These are phyloP conservation scores for Nitzschia sp. DNA, from an alignment of 108 stramenopile species.

Conservation along the genomic window DNA sequence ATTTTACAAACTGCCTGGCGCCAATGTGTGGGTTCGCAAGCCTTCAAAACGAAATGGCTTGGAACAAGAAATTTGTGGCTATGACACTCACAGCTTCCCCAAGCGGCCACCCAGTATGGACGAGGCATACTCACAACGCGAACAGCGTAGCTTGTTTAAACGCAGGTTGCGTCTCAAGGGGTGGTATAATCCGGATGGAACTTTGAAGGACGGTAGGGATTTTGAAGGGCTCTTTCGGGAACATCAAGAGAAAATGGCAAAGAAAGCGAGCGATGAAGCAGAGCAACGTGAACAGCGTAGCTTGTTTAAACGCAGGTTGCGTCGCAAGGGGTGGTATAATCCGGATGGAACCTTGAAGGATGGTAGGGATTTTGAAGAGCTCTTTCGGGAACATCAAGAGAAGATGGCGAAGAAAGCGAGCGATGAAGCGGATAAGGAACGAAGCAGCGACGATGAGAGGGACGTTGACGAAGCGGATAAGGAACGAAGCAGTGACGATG, in stretches of 20 bases:
- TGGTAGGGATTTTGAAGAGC: slow-evolving; percentile 33
- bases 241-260: slow-evolving; percentile 18
- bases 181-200: slow-evolving; percentile 36
- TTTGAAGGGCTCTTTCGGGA: slow-evolving; percentile 31
- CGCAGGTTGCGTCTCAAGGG: slow-evolving; percentile 36
- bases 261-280: background rate
- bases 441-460: no score
- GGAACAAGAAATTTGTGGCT: slow-evolving; percentile 74
- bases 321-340: slow-evolving; percentile 34
- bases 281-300: slow-evolving; percentile 12
- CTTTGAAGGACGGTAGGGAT: slow-evolving; percentile 28
- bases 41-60: slow-evolving; percentile 51
- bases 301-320: slow-evolving; percentile 27
- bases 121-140: slow-evolving; percentile 51
- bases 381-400: slow-evolving; percentile 24
- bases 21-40: slow-evolving; percentile 70
- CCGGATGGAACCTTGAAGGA: slow-evolving; percentile 35
- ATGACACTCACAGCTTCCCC: slow-evolving; percentile 66
- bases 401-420: slow-evolving; percentile 8
- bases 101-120: slow-evolving; percentile 66
- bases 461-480: background rate
- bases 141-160: slow-evolving; percentile 15
- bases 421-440: background rate
- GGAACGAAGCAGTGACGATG: no score
- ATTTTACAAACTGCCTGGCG: slow-evolving; percentile 46